Evolutionary conservation across 768 basidiomycete species (phyloP), one percentile per base, ranked within the genome.

Genomic region (Kwoniella dejecticola): DNA sequence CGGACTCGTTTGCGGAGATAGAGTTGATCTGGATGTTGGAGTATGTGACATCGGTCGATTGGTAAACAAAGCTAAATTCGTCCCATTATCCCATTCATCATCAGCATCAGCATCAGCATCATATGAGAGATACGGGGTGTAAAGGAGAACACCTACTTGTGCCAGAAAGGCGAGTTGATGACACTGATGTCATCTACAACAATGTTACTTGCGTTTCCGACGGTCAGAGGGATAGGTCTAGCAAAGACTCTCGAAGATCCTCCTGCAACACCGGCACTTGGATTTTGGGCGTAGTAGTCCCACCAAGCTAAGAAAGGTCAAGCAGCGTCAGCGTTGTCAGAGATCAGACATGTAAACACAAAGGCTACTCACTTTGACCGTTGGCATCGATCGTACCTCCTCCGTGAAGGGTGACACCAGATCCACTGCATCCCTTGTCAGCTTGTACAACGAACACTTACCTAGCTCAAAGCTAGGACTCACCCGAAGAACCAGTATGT

Each of bases 311-410:
- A 13, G 36, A 41, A 5, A 24, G 27, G 7, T 5, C 21, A 11
- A 33, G 31, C 17, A 52, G 30, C 12, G 26, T 36, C 7, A 36
- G 33, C 15, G 15, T 7, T 7, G 15, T 7, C 33, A 7, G 15
- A 36, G 7, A 7, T 36, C n/a, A n/a, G n/a, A n/a, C n/a, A 15
- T 36, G 33, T 36, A 15, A 36, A 15, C 15, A 36, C 15, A 36
- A 7, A 36, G 33, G n/a, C n/a, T 36, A 62, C 65, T 60, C 60
- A 60, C 62, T 63, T 36, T 87, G 86, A 11, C 87, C 87, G 30
- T 83, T 82, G 17, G 86, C 87, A 69, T 87, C 85, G 17, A 88
- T 80, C 2, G 85, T 85, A 11, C 87, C 87, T 33, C 86, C 86
- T 6, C 87, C 86, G 56, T 83, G 82, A 15, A 73, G 55, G 17